Evolutionary conservation across 331 rosid genomes (phyloP).

Genomic region (Pyrus hybrid): DNA sequence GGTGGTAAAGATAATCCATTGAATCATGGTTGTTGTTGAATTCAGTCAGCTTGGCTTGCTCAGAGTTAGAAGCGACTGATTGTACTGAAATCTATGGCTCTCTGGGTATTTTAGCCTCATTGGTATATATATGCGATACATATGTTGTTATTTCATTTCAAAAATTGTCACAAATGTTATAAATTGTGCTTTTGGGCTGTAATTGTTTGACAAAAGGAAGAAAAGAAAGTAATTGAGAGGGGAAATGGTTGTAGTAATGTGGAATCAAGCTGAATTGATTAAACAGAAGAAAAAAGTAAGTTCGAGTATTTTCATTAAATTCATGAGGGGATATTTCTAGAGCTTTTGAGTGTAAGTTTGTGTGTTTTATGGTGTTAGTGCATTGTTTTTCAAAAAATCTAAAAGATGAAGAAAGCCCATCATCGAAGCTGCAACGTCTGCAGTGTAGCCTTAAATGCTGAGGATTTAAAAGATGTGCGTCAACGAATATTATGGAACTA

Average conservation of each 20-base stretch:
- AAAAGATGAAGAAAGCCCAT: neutral
- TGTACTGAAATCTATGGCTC: neutral
- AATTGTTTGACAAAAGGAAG: neutral
- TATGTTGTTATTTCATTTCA: neutral
- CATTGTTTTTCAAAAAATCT: neutral
- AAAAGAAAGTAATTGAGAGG: neutral
- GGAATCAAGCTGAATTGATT: neutral
- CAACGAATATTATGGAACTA: neutral
- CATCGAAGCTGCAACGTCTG: neutral
- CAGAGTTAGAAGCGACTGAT: neutral
- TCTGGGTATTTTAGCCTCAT: neutral
- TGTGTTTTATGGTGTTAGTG: neutral
- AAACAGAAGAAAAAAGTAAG: neutral
- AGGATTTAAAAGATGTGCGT: neutral
- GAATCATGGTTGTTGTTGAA: neutral
- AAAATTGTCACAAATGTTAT: neutral
- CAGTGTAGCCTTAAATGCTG: neutral
- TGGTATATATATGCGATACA: neutral
- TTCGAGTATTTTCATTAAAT: neutral
- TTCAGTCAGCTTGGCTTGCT: neutral
- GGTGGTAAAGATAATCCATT: neutral
- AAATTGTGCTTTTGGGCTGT: neutral
- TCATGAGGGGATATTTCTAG: neutral
- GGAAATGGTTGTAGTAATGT: neutral
- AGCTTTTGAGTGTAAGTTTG: neutral